Percentiles rank a stretch among this genome's conserved stretches.
phyloP scores from a whole-genome alignment of 176 grass and related monocot genomes.

The Eleusine indica region DNA sequence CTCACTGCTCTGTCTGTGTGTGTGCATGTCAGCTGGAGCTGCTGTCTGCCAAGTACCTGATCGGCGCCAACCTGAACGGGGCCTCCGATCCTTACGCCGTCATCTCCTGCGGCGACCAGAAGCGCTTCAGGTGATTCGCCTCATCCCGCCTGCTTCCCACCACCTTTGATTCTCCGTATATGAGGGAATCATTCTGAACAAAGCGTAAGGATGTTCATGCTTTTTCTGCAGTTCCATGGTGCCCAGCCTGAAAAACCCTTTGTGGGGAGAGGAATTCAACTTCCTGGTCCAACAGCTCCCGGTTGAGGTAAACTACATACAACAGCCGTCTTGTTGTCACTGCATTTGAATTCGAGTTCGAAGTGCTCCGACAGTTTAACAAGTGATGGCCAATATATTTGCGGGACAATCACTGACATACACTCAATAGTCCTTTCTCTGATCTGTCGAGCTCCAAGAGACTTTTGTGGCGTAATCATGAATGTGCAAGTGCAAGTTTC shows the following conservation, averaged over 20 bases:
- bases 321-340: background rate
- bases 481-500: background rate
- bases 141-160: no score
- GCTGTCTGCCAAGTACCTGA: constrained; percentile 87
- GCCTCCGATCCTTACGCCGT: constrained; percentile 85
- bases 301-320: constrained; percentile 51
- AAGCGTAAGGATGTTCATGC: background rate
- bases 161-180: background rate
- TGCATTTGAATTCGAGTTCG: constrained; percentile 13
- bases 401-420: constrained; percentile 8
- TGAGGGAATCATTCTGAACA: background rate
- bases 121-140: constrained; percentile 49
- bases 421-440: background rate
- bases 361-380: background rate
- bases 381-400: constrained; percentile 16
- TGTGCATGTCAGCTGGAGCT: constrained; percentile 67
- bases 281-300: constrained; percentile 74
- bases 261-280: constrained; percentile 92
- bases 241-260: constrained; percentile 75
- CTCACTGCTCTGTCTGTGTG: background rate
- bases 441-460: background rate
- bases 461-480: constrained; percentile 18
- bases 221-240: constrained; percentile 74
- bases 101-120: constrained; percentile 69
- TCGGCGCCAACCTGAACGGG: constrained; percentile 83